Conservation (phyloP, 176 grass and related monocot genomes). For the Cymbopogon citratus region DNA sequence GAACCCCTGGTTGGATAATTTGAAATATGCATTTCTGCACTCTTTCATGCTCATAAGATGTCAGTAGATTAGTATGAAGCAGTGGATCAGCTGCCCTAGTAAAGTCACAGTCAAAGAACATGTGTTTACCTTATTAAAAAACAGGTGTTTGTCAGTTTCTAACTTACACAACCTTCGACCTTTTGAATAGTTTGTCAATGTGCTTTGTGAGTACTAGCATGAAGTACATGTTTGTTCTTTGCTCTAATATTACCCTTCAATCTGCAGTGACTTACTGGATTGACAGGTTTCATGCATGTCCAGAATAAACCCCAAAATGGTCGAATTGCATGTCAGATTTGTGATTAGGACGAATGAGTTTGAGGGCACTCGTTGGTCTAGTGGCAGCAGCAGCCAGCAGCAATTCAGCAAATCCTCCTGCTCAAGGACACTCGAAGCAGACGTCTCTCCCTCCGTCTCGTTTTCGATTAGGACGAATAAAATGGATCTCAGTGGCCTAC, state of each 20-base stretch:
- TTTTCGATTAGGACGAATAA: background rate
- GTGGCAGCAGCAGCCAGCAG: background rate
- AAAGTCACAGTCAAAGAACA: background rate
- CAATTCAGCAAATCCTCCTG: background rate
- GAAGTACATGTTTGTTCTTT: too few species aligned
- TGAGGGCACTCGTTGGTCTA: background rate
- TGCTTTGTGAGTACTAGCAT: too few species aligned
- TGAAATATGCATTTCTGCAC: background rate
- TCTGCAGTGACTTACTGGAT: too few species aligned
- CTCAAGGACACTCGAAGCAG: background rate
- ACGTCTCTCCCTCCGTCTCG: background rate
- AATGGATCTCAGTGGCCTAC: constrained; percentile 1
- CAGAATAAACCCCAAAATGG: too few species aligned
- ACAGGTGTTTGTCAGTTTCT: too few species aligned
- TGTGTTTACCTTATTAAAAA: background rate
- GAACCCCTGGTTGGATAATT: background rate
- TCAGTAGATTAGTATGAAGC: background rate
- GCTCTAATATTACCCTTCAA: too few species aligned
- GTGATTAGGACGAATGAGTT: background rate
- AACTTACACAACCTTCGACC: too few species aligned
- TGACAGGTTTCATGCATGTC: too few species aligned
- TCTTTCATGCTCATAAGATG: background rate
- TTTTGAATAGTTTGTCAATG: too few species aligned
- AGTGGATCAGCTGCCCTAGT: background rate
- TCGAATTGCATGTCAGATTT: background rate